Percentiles rank a stretch among this genome's conserved stretches.
These are phyloP conservation scores for Calycina marina DNA, from an alignment of 2,329 filamentous ascomycete genomes.

Conservation along the genomic window DNA sequence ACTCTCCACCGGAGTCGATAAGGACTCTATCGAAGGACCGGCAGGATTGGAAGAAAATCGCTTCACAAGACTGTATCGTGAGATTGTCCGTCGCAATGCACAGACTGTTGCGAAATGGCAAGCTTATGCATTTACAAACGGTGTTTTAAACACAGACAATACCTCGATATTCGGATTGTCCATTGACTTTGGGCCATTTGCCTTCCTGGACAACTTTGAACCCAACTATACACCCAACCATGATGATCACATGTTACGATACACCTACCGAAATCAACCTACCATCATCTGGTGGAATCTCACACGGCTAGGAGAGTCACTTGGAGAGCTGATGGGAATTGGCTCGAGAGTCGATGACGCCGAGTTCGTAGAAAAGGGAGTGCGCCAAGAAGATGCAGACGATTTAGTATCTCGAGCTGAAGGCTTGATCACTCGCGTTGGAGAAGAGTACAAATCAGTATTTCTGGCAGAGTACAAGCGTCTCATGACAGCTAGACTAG, in stretches of 20 bases:
- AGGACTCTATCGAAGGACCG: constrained; percentile 50
- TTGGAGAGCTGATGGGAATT: constrained; percentile 78
- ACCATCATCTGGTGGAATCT: constrained; percentile 99
- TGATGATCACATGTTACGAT: constrained; percentile 76
- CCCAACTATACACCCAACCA: constrained; percentile 93
- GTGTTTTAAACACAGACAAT: constrained; percentile 95
- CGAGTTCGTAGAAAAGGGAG: constrained; percentile 57
- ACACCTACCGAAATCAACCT: constrained; percentile 87
- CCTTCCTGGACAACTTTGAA: constrained; percentile 95
- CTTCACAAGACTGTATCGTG: constrained; percentile 74
- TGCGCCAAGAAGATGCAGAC: constrained; percentile 51
- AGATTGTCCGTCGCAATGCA: constrained; percentile 75
- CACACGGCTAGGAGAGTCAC: constrained; percentile 70
- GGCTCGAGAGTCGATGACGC: constrained; percentile 57
- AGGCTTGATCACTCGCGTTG: constrained; percentile 62
- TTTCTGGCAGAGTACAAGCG: constrained; percentile 84
- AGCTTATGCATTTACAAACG: constrained; percentile 98
- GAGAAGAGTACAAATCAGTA: constrained; percentile 77
- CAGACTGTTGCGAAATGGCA: constrained; percentile 87
- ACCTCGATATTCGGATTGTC: constrained; percentile 81
- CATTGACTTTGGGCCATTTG: constrained; percentile 92
- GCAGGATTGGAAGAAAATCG: constrained; percentile 63
- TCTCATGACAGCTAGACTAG: constrained; percentile 67
- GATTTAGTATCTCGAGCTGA: constrained; percentile 70
- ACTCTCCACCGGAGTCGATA: constrained; percentile 31